A percentile compares a stretch with the other conserved stretches of the same genome.
Evolutionary conservation across 257 asterid genomes (phyloP).

Genomic region (Lithospermum erythrorhizon): DNA sequence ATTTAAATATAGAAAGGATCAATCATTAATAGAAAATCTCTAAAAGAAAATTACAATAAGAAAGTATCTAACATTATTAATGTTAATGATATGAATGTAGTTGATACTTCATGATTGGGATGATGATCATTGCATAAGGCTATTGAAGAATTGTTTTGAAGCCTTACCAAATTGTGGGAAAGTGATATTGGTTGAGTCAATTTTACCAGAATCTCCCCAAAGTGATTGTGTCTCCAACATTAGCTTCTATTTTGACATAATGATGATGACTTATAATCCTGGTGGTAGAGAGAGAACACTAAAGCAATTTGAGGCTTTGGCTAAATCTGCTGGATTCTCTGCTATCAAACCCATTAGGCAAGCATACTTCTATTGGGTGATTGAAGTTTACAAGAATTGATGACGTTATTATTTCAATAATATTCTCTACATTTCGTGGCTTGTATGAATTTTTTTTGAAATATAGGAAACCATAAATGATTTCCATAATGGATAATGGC

Average conservation of each 20-base stretch:
- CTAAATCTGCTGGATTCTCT: constrained; percentile 15
- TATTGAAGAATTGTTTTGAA: constrained; percentile 17
- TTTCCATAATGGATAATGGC: too few relatives aligned
- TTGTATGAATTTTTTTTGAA: too few relatives aligned
- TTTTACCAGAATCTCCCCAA: constrained; percentile 16
- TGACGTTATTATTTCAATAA: background rate
- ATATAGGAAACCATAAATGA: too few relatives aligned
- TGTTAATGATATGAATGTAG: background rate
- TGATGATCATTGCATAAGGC: constrained; percentile 16
- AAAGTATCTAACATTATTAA: background rate
- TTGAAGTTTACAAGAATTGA: constrained; percentile 17
- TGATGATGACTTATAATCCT: constrained; percentile 11
- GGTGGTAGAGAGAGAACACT: constrained; percentile 24
- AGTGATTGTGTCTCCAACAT: constrained; percentile 5
- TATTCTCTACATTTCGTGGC: too few relatives aligned
- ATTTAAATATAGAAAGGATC: too few relatives aligned
- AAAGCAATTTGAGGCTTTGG: constrained; percentile 13
- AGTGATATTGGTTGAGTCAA: constrained; percentile 14
- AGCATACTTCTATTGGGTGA: constrained; percentile 11
- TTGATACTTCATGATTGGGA: constrained; percentile 24
- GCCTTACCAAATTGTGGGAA: constrained; percentile 18
- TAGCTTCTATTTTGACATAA: constrained; percentile 6
- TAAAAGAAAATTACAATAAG: too few relatives aligned
- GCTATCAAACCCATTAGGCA: constrained; percentile 3
- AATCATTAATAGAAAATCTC: too few relatives aligned